Conservation (phyloP, 1,284 basidiomycete species). For the Psilocybe mexicana region DNA sequence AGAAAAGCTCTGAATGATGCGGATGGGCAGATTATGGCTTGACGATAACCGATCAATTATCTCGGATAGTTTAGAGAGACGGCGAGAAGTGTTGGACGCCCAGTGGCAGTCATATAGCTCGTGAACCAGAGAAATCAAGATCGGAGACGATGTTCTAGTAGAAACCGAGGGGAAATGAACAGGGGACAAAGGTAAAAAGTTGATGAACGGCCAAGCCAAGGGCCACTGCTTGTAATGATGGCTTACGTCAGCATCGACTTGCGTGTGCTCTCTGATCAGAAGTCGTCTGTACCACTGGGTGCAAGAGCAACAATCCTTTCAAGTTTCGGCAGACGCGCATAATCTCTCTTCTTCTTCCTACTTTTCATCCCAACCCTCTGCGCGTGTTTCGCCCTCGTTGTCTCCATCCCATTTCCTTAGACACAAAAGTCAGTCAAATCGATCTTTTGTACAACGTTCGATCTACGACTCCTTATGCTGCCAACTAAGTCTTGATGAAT, state of each 20-base stretch:
- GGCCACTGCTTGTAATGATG: not conserved
- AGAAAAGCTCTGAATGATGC: too few relatives aligned
- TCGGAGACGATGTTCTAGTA: too few relatives aligned
- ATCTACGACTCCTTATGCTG: not conserved
- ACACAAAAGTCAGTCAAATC: not conserved
- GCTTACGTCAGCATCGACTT: conserved; percentile 11
- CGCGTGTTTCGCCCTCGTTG: not conserved
- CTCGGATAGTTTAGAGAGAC: too few relatives aligned
- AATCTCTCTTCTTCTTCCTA: not conserved
- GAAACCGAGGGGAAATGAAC: too few relatives aligned
- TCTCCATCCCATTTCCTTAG: not conserved
- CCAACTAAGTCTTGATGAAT: not conserved
- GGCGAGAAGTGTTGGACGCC: too few relatives aligned
- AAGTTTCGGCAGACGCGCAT: not conserved
- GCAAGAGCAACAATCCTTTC: not conserved
- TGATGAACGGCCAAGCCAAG: not conserved
- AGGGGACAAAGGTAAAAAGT: not conserved
- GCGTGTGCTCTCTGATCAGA: conserved; percentile 4
- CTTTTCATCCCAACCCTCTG: not conserved
- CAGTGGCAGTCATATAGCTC: too few relatives aligned
- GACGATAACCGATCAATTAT: too few relatives aligned
- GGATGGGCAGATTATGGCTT: too few relatives aligned
- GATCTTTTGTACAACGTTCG: not conserved
- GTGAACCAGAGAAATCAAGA: too few relatives aligned
- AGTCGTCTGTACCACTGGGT: not conserved